Base-by-base conservation (phyloP, 768 basidiomycete species). In the Tephrocybe sp. region DNA sequence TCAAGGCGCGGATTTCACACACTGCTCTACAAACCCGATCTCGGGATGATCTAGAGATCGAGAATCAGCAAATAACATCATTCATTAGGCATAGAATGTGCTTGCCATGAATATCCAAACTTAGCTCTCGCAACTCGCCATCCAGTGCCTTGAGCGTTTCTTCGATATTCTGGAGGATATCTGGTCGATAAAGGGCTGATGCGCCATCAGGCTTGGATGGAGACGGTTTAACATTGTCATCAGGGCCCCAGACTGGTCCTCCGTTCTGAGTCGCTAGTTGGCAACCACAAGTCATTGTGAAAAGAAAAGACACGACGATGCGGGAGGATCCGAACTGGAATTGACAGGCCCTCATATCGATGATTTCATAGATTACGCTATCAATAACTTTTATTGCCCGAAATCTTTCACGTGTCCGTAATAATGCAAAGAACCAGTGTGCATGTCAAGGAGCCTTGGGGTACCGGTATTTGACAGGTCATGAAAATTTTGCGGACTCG, bases 21-120 rank as follows among this genome's bases (percentile, higher is more conserved):
- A 89, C 86, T 69, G 71, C 70, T 91, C 89, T 62, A 87, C 70
- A 52, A 78, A 89, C 34, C 62, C 73, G n/a, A 88, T 68, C 61
- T 91, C 89, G 1, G 88, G 88, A 56, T 84, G 84, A 12, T 72
- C 89, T 90, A 59, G 19, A 28, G 1, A 25, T 31, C 11, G 9
- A 39, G 12, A 6, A 39, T 18, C 2, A 3, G 9, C 32, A 27
- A 41, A 44, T 42, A 56, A 26, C 16, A 16, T n/a, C 26, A 34
- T 18, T 24, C 13, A 26, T 31, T 8, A 22, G 11, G 19, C 2
- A 21, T 35, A 38, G 9, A 48, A n/a, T 5, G 6, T 7, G 52
- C 75, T 36, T 56, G 86, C 88, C 76, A 51, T 86, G 87, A 15
- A 92, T 87, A 58, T 87, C 82, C 22, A 87, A 64, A 59, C 87